phyloP scores from a whole-genome alignment of 441 rosid species.

The Pelargonium australe region DNA sequence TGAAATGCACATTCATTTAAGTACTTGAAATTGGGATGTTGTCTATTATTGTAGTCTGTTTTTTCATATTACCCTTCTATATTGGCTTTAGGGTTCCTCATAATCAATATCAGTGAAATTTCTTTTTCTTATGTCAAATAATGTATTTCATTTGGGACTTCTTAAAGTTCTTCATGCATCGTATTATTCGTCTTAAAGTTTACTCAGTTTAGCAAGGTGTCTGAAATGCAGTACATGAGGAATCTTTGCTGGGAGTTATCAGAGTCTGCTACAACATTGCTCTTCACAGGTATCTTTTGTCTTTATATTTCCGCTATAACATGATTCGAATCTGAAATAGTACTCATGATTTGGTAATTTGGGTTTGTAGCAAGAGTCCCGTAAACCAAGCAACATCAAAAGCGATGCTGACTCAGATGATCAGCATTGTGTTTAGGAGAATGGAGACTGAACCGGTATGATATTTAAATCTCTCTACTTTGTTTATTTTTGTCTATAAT shows the following conservation, averaged over 20 bases:
- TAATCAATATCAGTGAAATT: neutral
- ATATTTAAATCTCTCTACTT: constrained; percentile 18
- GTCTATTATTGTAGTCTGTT: neutral
- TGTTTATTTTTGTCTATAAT: constrained; percentile 14
- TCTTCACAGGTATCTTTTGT: constrained; percentile 66
- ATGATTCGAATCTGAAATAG: constrained; percentile 21
- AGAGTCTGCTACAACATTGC: constrained; percentile 97
- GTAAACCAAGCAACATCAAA: constrained; percentile 97
- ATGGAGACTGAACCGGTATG: constrained; percentile 92
- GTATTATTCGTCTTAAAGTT: neutral
- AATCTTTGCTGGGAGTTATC: constrained; percentile 92
- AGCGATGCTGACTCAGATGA: constrained; percentile 99
- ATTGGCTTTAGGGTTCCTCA: neutral
- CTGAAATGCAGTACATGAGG: constrained; percentile 81
- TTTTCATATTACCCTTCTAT: neutral
- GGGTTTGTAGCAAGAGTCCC: constrained; percentile 87
- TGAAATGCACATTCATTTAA: neutral
- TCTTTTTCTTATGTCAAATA: neutral
- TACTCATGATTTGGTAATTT: constrained; percentile 31
- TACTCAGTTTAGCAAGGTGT: constrained; percentile 7
- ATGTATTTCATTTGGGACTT: neutral
- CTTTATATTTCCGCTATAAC: constrained; percentile 13
- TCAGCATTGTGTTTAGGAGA: constrained; percentile 87
- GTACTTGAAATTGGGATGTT: neutral
- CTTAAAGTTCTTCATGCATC: neutral